Evolutionary conservation across 1,284 basidiomycete species (phyloP).

Genomic region (Cryptococcus floricola): DNA sequence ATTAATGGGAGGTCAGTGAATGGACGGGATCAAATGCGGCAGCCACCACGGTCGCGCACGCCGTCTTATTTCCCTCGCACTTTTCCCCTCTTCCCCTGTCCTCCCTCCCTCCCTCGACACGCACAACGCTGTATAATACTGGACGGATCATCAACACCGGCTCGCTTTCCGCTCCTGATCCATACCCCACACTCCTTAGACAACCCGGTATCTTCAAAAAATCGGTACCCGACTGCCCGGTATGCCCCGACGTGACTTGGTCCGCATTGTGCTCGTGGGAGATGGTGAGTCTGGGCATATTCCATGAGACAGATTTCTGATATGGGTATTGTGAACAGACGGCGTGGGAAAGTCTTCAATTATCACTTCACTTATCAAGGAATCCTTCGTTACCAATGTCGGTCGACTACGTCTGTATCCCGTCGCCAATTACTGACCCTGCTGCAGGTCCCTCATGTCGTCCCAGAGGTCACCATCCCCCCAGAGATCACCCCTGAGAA

Average conservation of each 20-base stretch:
- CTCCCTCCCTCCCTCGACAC: too few species aligned
- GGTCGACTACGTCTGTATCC: slow-evolving; percentile 29
- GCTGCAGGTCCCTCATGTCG: slow-evolving; percentile 75
- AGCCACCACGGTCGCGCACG: background rate
- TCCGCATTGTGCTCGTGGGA: slow-evolving; percentile 83
- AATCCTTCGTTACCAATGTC: slow-evolving; percentile 84
- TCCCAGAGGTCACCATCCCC: slow-evolving; percentile 92
- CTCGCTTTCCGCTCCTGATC: too few species aligned
- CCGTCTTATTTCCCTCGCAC: background rate
- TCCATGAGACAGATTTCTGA: background rate
- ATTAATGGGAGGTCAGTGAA: background rate
- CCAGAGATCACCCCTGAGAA: slow-evolving; percentile 93
- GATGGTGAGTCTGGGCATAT: slow-evolving; percentile 61
- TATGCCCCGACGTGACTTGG: slow-evolving; percentile 46
- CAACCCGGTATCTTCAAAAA: too few species aligned
- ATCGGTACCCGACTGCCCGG: background rate
- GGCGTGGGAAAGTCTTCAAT: slow-evolving; percentile 93
- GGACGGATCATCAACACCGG: too few species aligned
- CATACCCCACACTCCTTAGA: background rate
- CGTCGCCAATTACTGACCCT: slow-evolving; percentile 2
- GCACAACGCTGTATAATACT: too few species aligned
- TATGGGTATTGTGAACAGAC: slow-evolving; percentile 55
- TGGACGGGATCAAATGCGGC: background rate
- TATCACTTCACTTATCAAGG: slow-evolving; percentile 91
- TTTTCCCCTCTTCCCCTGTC: background rate